These are phyloP conservation scores for Mortierella antarctica DNA, from an alignment of 192 early-diverging fungal species.

Conservation along the genomic window DNA sequence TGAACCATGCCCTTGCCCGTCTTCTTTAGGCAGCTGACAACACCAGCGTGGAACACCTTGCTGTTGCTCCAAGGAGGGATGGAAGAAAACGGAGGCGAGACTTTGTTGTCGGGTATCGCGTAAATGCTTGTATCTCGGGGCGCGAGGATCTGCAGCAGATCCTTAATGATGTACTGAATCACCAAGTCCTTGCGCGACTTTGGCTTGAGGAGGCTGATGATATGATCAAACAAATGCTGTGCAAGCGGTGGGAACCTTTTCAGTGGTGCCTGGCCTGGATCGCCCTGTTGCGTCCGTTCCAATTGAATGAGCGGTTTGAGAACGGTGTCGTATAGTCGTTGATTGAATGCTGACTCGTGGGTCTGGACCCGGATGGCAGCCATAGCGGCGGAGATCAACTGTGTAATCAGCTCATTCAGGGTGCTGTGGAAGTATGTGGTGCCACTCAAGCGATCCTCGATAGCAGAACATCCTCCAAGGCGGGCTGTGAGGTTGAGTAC, in stretches of 20 bases:
- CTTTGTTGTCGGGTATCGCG: conserved; percentile 7
- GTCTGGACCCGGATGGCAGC: background rate
- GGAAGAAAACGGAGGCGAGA: conserved; percentile 19
- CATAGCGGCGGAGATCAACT: background rate
- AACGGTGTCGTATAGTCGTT: conserved; percentile 9
- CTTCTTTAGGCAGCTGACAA: conserved; percentile 14
- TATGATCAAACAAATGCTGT: conserved; percentile 23
- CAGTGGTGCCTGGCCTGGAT: background rate
- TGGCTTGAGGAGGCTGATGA: conserved; percentile 15
- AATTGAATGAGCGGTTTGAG: conserved; percentile 7
- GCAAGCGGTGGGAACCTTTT: conserved; percentile 38
- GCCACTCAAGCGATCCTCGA: conserved; percentile 1
- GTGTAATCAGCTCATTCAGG: conserved; percentile 1
- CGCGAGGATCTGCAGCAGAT: conserved; percentile 9
- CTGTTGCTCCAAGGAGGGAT: conserved; percentile 40
- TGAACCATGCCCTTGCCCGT: conserved; percentile 1
- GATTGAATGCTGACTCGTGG: conserved; percentile 1
- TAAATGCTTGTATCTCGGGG: conserved; percentile 32
- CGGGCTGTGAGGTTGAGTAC: conserved; percentile 20
- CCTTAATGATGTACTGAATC: conserved; percentile 7
- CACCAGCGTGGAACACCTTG: conserved; percentile 12
- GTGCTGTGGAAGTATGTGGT: conserved; percentile 10
- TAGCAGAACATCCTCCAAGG: conserved; percentile 12
- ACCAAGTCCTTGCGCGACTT: conserved; percentile 6
- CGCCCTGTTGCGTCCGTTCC: background rate